phyloP scores from a whole-genome alignment of 2,329 filamentous ascomycete genomes.

The Aspergillus ruber region DNA sequence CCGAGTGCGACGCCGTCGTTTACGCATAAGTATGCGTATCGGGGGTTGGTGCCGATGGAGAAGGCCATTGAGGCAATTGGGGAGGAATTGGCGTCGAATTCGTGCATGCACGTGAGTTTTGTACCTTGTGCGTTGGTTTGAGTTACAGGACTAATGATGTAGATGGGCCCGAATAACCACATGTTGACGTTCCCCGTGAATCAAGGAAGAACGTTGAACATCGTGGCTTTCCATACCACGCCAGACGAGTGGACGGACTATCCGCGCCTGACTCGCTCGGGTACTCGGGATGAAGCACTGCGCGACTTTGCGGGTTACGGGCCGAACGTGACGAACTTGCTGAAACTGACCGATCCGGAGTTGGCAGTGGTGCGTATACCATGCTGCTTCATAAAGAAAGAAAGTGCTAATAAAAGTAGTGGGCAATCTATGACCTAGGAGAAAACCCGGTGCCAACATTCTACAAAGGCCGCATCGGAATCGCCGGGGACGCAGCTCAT shows the following conservation, averaged over 20 bases:
- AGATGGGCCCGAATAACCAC: slow-evolving; percentile 39
- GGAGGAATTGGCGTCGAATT: slow-evolving; percentile 34
- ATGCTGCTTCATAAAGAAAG: neutral
- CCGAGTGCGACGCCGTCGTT: slow-evolving; percentile 42
- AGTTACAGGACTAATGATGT: neutral
- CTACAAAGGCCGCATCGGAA: slow-evolving; percentile 26
- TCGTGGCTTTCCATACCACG: slow-evolving; percentile 35
- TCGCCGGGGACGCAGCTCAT: slow-evolving; percentile 38
- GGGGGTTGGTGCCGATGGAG: slow-evolving; percentile 46
- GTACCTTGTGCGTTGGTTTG: too few relatives aligned
- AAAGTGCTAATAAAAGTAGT: slow-evolving; percentile 14
- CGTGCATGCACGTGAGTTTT: slow-evolving; percentile 26
- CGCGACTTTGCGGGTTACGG: slow-evolving; percentile 17
- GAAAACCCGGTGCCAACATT: slow-evolving; percentile 33
- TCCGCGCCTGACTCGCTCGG: slow-evolving; percentile 14
- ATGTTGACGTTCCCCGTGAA: slow-evolving; percentile 46
- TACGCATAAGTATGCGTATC: slow-evolving; percentile 49
- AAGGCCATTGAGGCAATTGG: slow-evolving; percentile 42
- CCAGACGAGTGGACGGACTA: slow-evolving; percentile 17
- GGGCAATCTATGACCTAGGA: slow-evolving; percentile 37
- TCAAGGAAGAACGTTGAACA: slow-evolving; percentile 43
- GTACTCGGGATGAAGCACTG: slow-evolving; percentile 16
- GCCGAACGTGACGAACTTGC: slow-evolving; percentile 15
- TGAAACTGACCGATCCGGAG: slow-evolving; percentile 22
- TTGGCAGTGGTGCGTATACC: slow-evolving; percentile 17